phyloP scores from a whole-genome alignment of 208 protist genomes.

The Acanthamoeba divionensis region DNA sequence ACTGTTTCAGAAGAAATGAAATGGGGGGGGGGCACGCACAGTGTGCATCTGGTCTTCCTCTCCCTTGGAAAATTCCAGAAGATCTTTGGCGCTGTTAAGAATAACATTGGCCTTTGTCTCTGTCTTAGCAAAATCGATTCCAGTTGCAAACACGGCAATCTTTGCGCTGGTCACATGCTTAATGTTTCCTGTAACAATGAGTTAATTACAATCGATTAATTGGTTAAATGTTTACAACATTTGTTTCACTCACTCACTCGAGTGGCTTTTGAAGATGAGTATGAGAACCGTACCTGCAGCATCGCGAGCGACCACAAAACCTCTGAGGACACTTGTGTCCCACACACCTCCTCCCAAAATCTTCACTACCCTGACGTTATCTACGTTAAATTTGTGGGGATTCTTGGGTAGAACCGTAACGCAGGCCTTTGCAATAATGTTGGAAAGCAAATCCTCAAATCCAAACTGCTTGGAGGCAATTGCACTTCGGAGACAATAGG shows the following conservation, averaged over 20 bases:
- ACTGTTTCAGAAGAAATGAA: background rate
- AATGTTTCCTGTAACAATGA: constrained; percentile 64
- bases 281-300: constrained; percentile 83
- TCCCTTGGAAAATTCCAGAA: constrained; percentile 93
- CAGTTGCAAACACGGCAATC: constrained; percentile 96
- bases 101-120: constrained; percentile 98
- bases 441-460: constrained; percentile 92
- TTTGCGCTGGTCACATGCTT: constrained; percentile 94
- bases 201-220: background rate
- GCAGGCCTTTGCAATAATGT: constrained; percentile 93
- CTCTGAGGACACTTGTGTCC: constrained; percentile 92
- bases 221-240: background rate
- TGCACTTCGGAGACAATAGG: constrained; percentile 52
- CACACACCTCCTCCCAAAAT: constrained; percentile 93
- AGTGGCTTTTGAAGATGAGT: background rate
- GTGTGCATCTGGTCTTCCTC: constrained; percentile 97
- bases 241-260: background rate
- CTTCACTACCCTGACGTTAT: constrained; percentile 98
- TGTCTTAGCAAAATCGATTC: constrained; percentile 94
- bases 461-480: constrained; percentile 94
- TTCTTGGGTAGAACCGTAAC: constrained; percentile 94
- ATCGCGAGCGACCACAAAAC: constrained; percentile 95
- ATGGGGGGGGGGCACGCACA: constrained; percentile 59
- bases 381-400: constrained; percentile 95
- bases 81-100: constrained; percentile 96